Base-by-base conservation (phyloP, 2,329 filamentous ascomycete genomes). In the Xylariaceae sp. region DNA sequence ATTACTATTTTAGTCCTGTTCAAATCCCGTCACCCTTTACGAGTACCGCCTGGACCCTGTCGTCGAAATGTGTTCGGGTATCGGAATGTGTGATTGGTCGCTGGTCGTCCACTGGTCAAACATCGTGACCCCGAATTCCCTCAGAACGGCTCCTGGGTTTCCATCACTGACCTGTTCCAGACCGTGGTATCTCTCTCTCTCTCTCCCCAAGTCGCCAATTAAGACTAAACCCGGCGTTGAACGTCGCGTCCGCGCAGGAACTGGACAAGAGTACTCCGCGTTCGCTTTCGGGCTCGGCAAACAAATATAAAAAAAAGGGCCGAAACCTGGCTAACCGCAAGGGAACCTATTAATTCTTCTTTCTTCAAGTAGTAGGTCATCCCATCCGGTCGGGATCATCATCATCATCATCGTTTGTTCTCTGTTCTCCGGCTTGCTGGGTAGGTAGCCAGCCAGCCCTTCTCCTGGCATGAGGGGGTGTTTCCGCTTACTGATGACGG, bases 241-340 rank as follows among this genome's bases (percentile, higher is more conserved):
- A 37, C 10, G 11, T 51, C 2, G n/a, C 44, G 15, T 51, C 35
- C 45, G 54, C 30, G n/a, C 52, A 44, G 8, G n/a, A 44, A 34
- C 47, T 18, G 34, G 9, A 37, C 11, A 5, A 56, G 45, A 56
- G 45, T n/a, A 13, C 13, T 30, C 54, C 53, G 55, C 34, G 53
- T 51, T 60, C 60, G 55, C 53, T 58, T 47, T 64, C 57, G 60
- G 53, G 15, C 53, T 60, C 57, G 62, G 55, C 42, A 61, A 60
- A 53, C 55, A 57, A 58, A 52, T 56, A 62, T 2, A 2, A 30
- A 30, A 30, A 30, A 30, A 30, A 30, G 58, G 58, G 51, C 62
- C 58, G 58, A 59, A 54, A 54, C 23, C 51, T 58, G 30, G 57
- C 53, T 55, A 48, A 56, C 51, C 39, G 45, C 44, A 23, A 23